phyloP scores from a whole-genome alignment of 139 green algal species.

The Microglena sp. region DNA sequence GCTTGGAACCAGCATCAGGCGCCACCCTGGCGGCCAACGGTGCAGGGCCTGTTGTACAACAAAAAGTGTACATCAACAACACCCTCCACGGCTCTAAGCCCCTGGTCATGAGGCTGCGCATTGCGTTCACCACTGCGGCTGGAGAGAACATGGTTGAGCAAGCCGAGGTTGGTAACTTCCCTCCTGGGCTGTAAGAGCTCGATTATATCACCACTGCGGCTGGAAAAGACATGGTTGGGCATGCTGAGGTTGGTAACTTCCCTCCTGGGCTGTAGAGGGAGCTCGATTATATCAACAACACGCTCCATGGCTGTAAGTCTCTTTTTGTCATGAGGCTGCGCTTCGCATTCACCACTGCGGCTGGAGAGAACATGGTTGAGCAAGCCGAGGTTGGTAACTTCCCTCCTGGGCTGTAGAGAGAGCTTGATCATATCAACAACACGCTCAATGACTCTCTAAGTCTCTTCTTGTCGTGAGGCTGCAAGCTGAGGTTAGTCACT shows the following conservation, averaged over 20 bases:
- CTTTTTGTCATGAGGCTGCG: conserved; percentile 76
- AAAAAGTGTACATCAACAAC: conserved; percentile 75
- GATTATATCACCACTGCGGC: conserved; percentile 18
- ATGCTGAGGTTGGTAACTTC: conserved; percentile 60
- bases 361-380: conserved; percentile 35
- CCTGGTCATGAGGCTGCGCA: conserved; percentile 70
- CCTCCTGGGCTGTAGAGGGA: conserved; percentile 44
- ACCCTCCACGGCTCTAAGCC: conserved; percentile 62
- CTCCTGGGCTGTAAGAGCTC: conserved; percentile 35
- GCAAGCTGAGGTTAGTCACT: conserved; percentile 54
- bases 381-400: conserved; percentile 60
- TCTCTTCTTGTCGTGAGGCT: conserved; percentile 32
- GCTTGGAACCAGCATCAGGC: conserved; percentile 63
- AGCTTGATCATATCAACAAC: no score
- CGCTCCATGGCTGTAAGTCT: conserved; percentile 59
- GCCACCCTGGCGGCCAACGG: conserved; percentile 29
- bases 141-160: conserved; percentile 41
- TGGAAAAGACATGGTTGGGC: conserved; percentile 35
- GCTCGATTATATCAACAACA: conserved; percentile 79
- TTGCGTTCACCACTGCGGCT: conserved; percentile 38
- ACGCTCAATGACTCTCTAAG: no score
- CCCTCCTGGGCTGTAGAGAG: conserved; percentile 33
- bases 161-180: conserved; percentile 60
- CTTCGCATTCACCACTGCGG: conserved; percentile 41
- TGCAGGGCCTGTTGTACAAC: conserved; percentile 49